Evolutionary conservation across 2,329 filamentous ascomycete genomes (phyloP).

Genomic region (Hypoxylon sp.): DNA sequence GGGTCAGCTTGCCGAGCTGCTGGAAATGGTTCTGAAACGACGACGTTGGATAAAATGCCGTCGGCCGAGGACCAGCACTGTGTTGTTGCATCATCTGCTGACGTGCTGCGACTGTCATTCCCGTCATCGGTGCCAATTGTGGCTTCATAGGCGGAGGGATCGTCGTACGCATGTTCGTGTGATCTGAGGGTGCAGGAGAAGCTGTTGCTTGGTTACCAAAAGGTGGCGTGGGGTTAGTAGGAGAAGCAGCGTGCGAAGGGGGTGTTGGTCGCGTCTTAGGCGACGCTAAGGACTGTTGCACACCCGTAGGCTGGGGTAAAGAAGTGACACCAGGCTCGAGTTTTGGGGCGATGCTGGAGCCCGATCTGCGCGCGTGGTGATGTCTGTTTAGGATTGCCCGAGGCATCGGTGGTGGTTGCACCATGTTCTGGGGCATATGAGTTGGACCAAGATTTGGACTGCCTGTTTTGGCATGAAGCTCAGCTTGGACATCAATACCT

Average conservation of each 20-base stretch:
- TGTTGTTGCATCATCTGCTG: conserved; percentile 56
- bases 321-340: conserved; percentile 68
- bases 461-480: conserved; percentile 91
- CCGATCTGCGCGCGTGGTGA: conserved; percentile 76
- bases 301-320: conserved; percentile 61
- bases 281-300: conserved; percentile 70
- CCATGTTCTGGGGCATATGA: conserved; percentile 76
- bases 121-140: conserved; percentile 55
- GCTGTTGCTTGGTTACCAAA: conserved; percentile 57
- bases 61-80: conserved; percentile 58
- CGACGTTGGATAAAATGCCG: conserved; percentile 81
- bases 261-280: conserved; percentile 86
- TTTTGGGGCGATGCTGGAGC: conserved; percentile 82
- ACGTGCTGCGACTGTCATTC: conserved; percentile 55
- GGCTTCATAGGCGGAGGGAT: conserved; percentile 61
- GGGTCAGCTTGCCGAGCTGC: conserved; percentile 88
- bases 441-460: conserved; percentile 84
- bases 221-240: conserved; percentile 64
- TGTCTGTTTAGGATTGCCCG: conserved; percentile 86
- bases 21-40: conserved; percentile 93
- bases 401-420: conserved; percentile 82
- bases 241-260: conserved; percentile 78
- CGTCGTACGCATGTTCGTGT: conserved; percentile 60
- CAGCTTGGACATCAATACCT: conserved; percentile 98
- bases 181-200: conserved; percentile 65